Evolutionary conservation across 768 basidiomycete species (phyloP).

Genomic region (Suillus variegatus): DNA sequence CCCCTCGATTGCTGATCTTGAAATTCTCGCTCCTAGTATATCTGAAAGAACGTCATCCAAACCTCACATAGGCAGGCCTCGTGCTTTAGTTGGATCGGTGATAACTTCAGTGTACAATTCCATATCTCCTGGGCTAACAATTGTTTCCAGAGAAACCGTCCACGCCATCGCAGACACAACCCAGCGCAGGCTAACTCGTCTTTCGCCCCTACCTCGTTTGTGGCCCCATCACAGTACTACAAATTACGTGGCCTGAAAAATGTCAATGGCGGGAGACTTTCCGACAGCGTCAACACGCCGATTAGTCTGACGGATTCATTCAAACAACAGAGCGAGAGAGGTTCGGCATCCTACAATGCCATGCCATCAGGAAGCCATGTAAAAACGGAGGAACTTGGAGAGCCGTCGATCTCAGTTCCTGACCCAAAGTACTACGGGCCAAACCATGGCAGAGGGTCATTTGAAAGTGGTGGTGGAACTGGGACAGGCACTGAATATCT

Average conservation of each 20-base stretch:
- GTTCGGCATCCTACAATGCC: slow-evolving; percentile 57
- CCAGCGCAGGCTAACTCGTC: slow-evolving; percentile 69
- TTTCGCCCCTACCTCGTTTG: slow-evolving; percentile 75
- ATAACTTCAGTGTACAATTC: neutral
- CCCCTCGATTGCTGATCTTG: slow-evolving; percentile 64
- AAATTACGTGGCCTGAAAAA: slow-evolving; percentile 64
- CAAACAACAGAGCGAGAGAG: slow-evolving; percentile 63
- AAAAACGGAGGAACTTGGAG: slow-evolving; percentile 51
- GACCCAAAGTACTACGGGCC: slow-evolving; percentile 58
- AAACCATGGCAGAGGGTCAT: slow-evolving; percentile 39
- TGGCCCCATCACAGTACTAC: slow-evolving; percentile 80
- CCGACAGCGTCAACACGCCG: slow-evolving; percentile 42
- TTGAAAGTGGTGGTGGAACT: slow-evolving; percentile 7
- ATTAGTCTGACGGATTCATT: slow-evolving; percentile 60
- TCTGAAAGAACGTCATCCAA: slow-evolving; percentile 43
- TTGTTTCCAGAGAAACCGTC: slow-evolving; percentile 23
- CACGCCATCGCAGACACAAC: slow-evolving; percentile 51
- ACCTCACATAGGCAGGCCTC: slow-evolving; percentile 70
- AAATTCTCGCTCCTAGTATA: slow-evolving; percentile 32
- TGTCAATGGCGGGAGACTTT: slow-evolving; percentile 59
- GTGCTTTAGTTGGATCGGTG: slow-evolving; percentile 45
- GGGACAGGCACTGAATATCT: slow-evolving; percentile 12
- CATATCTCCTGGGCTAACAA: slow-evolving; percentile 1
- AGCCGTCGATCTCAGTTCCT: slow-evolving; percentile 33
- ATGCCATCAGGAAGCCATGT: slow-evolving; percentile 63